phyloP scores from a whole-genome alignment of 352 stramenopile species.

The Peronosclerospora sorghi region DNA sequence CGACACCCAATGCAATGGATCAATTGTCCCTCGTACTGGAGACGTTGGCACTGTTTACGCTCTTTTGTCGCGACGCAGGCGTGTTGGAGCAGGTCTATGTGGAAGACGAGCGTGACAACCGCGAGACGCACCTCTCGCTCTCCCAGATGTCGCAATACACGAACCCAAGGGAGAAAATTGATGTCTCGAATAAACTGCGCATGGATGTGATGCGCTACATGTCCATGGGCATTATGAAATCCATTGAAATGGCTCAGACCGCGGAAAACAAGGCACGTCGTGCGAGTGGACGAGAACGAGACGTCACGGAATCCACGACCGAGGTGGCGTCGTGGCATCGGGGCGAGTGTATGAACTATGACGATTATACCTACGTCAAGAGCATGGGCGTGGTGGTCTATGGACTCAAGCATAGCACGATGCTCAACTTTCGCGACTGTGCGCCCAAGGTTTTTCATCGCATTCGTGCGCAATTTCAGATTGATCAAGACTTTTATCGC shows the following conservation, averaged over 20 bases:
- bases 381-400: slow-evolving; percentile 66
- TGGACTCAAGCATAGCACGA: slow-evolving; percentile 37
- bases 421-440: slow-evolving; percentile 64
- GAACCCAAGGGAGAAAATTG: slow-evolving; percentile 26
- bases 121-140: slow-evolving; percentile 8
- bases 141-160: slow-evolving; percentile 4
- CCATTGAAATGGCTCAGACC: slow-evolving; percentile 41
- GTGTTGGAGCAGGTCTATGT: slow-evolving; percentile 25
- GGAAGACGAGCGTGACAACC: not conserved
- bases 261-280: slow-evolving; percentile 14
- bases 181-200: slow-evolving; percentile 71
- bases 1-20: slow-evolving; percentile 49
- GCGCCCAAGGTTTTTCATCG: slow-evolving; percentile 70
- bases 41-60: slow-evolving; percentile 50
- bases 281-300: slow-evolving; percentile 8
- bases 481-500: slow-evolving; percentile 56
- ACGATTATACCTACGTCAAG: slow-evolving; percentile 63
- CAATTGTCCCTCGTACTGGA: slow-evolving; percentile 67
- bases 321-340: slow-evolving; percentile 9
- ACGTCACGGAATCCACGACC: slow-evolving; percentile 14
- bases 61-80: slow-evolving; percentile 65
- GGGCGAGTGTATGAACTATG: slow-evolving; percentile 20
- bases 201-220: slow-evolving; percentile 85
- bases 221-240: slow-evolving; percentile 72
- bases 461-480: slow-evolving; percentile 65